Base-by-base conservation (phyloP, 768 basidiomycete genomes). In the Naematelia aurantialba region DNA sequence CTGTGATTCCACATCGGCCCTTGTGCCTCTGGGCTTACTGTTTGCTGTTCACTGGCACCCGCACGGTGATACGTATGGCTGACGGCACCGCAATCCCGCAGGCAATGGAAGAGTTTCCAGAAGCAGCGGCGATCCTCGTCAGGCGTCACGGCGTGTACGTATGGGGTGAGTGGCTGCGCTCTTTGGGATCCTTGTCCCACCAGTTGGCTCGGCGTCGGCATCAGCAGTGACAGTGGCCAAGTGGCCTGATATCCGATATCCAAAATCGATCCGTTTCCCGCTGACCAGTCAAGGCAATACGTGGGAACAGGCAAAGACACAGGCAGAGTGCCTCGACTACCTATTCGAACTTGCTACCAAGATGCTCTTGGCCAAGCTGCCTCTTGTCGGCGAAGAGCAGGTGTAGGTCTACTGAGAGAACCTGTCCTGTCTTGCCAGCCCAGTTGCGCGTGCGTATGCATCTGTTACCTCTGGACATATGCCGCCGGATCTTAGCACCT, bases 321-420 rank as follows among this genome's bases (percentile, higher is more conserved):
- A 91, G 69, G 85, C 88, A 0, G 89, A 91, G 81, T 93, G 91
- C 74, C 82, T 92, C 27, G 91, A 93, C 73, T 93, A 92, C 77
- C 81, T 93, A 17, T 90, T 92, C 66, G 91, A 93, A 73, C 85
- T 92, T 51, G 71, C 66, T 24, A 51, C 51, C n/a, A 70, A 70
- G 58, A 73, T 73, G 71, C 55, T 73, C 13, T 50, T 62, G 19
- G 66, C 66, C 45, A 67, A 69, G 45, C 55, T 73, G 17, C 71
- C 68, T 26, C 55, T 73, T 11, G 68, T 64, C 5, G 67, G 67
- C 5, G 66, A 68, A 34, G 59, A 60, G 2, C 66, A 58, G n/a
- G n/a, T n/a, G n/a, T n/a, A n/a, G n/a, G n/a, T n/a, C n/a, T n/a
- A n/a, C n/a, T n/a, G n/a, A n/a, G n/a, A n/a, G n/a, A n/a, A n/a